Conservation (phyloP, 2,329 filamentous ascomycete species). For the Rhynchosporium graminicola region DNA sequence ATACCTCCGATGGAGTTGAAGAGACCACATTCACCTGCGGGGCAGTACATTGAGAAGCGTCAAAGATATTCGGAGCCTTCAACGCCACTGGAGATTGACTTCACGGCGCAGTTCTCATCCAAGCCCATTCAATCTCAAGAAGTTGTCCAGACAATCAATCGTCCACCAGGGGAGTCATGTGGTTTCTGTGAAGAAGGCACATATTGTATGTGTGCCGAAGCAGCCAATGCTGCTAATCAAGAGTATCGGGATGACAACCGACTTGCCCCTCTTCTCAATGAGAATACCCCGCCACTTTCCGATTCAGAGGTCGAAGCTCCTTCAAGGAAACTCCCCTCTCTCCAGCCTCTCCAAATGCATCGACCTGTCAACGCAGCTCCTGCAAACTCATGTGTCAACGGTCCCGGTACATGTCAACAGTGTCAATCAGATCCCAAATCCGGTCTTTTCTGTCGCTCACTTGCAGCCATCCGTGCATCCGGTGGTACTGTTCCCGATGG, state of each 20-base stretch:
- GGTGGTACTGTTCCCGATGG: conserved; percentile 46
- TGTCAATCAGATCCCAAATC: conserved; percentile 77
- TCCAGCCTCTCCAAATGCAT: conserved; percentile 42
- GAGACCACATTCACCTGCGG: conserved; percentile 37
- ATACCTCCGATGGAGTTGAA: conserved; percentile 33
- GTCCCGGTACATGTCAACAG: conserved; percentile 77
- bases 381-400: conserved; percentile 48
- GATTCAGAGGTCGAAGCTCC: conserved; percentile 57
- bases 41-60: conserved; percentile 52
- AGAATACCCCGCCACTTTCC: conserved; percentile 54
- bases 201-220: conserved; percentile 78
- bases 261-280: conserved; percentile 49
- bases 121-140: conserved; percentile 37
- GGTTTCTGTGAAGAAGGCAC: conserved; percentile 83
- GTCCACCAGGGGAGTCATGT: conserved; percentile 64
- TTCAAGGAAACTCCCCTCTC: conserved; percentile 59
- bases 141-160: conserved; percentile 35
- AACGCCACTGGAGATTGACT: conserved; percentile 67
- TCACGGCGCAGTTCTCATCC: conserved; percentile 65
- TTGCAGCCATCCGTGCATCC: conserved; percentile 60
- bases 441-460: conserved; percentile 79
- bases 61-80: conserved; percentile 50
- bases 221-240: conserved; percentile 39
- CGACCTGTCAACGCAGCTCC: conserved; percentile 27
- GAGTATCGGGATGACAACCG: conserved; percentile 38